These are phyloP conservation scores for Chaetoceros tenuissimus DNA, from an alignment of 108 stramenopile genomes.

Conservation along the genomic window DNA sequence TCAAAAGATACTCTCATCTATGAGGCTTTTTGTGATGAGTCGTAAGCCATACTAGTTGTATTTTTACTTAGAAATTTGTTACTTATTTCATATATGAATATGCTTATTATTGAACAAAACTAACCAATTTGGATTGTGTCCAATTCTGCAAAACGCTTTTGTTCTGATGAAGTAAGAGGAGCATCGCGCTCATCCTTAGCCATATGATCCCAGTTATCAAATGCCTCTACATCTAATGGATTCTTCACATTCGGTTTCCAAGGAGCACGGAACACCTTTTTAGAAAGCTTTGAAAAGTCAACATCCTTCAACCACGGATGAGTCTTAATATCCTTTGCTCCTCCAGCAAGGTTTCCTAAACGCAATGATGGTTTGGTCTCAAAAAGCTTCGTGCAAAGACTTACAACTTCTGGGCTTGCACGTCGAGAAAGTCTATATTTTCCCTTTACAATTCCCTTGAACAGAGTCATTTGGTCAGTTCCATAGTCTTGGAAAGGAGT, in stretches of 20 bases:
- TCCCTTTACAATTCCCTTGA: slow-evolving; percentile 70
- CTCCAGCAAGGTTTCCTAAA: slow-evolving; percentile 66
- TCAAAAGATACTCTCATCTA: neutral
- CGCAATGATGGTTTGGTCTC: slow-evolving; percentile 50
- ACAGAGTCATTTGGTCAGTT: slow-evolving; percentile 62
- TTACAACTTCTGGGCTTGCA: slow-evolving; percentile 37
- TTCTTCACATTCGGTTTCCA: slow-evolving; percentile 82
- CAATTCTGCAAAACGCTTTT: slow-evolving; percentile 24
- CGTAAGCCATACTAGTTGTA: neutral
- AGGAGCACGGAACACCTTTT: slow-evolving; percentile 76
- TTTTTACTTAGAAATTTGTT: neutral
- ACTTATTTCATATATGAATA: slow-evolving; percentile 44
- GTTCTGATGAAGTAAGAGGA: slow-evolving; percentile 23
- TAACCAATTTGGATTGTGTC: neutral
- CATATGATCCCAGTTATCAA: slow-evolving; percentile 58
- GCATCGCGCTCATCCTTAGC: slow-evolving; percentile 18
- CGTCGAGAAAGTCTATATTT: slow-evolving; percentile 43
- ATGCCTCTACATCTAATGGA: slow-evolving; percentile 83
- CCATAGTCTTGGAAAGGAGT: slow-evolving; percentile 69
- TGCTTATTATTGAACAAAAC: slow-evolving; percentile 82
- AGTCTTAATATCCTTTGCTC: slow-evolving; percentile 57
- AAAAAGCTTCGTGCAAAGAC: slow-evolving; percentile 59
- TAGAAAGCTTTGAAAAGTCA: slow-evolving; percentile 55
- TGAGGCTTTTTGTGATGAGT: neutral
- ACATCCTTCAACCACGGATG: slow-evolving; percentile 74